These are phyloP conservation scores for Termitomyces sp. DNA, from an alignment of 768 basidiomycete species.

Conservation along the genomic window DNA sequence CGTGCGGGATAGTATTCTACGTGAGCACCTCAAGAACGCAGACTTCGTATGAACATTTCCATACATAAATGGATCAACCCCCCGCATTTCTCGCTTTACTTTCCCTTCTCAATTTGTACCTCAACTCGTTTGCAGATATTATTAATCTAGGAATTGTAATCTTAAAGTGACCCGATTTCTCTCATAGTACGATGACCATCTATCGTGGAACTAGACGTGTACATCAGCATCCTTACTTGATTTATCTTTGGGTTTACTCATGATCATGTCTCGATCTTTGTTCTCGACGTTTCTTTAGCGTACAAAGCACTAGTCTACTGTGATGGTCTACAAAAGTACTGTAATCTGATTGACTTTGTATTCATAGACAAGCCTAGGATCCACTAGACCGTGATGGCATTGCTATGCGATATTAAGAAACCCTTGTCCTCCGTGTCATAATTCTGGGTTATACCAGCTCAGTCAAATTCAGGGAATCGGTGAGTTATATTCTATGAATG, in stretches of 20 bases:
- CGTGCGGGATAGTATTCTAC: constrained; percentile 53
- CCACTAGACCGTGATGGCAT: too few relatives aligned
- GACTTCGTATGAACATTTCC: constrained; percentile 22
- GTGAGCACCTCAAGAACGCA: constrained; percentile 46
- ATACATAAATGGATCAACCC: background rate
- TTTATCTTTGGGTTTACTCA: background rate
- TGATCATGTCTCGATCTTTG: too few relatives aligned
- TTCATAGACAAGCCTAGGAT: too few relatives aligned
- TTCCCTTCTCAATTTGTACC: background rate
- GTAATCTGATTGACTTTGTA: background rate
- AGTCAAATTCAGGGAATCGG: too few relatives aligned
- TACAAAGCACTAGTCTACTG: background rate
- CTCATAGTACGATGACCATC: background rate
- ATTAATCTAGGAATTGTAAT: background rate
- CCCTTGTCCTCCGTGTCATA: background rate
- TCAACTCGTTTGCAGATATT: background rate
- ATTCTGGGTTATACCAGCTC: background rate
- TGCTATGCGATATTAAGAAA: too few relatives aligned
- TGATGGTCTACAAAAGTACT: background rate
- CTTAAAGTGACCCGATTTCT: background rate
- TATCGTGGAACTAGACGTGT: background rate
- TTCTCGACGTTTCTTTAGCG: background rate
- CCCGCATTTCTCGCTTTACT: background rate
- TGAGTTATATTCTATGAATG: too few relatives aligned
- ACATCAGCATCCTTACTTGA: background rate